phyloP scores from a whole-genome alignment of 306 rosid species.

The Begonia fuchsioides region DNA sequence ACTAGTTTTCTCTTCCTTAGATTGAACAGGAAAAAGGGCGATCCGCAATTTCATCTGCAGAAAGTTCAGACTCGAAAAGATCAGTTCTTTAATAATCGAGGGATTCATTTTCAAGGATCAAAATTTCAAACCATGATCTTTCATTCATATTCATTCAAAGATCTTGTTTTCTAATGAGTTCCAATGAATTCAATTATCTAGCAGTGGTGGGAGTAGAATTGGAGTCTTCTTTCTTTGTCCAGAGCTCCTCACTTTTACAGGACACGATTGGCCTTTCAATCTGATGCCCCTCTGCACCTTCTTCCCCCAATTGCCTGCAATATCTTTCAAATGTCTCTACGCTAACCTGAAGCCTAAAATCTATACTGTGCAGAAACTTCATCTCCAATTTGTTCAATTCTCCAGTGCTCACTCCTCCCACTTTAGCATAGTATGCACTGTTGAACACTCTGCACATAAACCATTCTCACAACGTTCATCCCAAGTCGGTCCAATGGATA shows the following conservation, averaged over 20 bases:
- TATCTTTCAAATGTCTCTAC: conserved; percentile 55
- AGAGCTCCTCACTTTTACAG: conserved; percentile 54
- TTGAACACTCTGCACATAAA: conserved; percentile 66
- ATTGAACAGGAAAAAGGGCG: no score
- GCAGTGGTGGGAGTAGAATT: conserved; percentile 40
- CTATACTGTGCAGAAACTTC: conserved; percentile 66
- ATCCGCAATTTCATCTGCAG: no score
- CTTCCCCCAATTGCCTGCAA: conserved; percentile 57
- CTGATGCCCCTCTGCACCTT: conserved; percentile 39
- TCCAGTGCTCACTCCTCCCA: conserved; percentile 74
- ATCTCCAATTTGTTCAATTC: conserved; percentile 87
- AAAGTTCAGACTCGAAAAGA: no score
- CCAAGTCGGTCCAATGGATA: neutral
- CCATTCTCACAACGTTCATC: conserved; percentile 2
- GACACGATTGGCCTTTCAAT: no score
- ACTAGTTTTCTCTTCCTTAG: no score
- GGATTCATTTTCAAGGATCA: no score
- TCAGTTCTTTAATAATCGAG: no score
- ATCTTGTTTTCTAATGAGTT: neutral
- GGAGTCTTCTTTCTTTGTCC: conserved; percentile 62
- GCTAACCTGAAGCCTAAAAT: conserved; percentile 75
- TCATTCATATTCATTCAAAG: no score
- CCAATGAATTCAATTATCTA: conserved; percentile 20
- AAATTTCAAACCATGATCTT: no score
- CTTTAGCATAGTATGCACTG: conserved; percentile 93